Percentiles rank a stretch among this genome's conserved stretches.
Evolutionary conservation across 2,329 filamentous ascomycete species (phyloP).

Genomic region (Fusarium sp.): DNA sequence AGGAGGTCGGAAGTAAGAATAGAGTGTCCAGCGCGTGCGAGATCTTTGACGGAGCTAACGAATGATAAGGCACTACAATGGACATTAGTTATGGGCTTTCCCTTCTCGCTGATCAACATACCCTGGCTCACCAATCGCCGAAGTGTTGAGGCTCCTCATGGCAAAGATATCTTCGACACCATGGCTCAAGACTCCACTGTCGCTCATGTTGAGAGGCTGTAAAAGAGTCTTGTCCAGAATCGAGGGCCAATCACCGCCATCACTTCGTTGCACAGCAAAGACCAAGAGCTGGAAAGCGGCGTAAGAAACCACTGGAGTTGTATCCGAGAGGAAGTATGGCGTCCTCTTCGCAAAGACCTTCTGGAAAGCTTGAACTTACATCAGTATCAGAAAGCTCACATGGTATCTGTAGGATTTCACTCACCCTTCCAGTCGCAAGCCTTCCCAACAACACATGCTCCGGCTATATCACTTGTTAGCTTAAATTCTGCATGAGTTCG

Average conservation of each 20-base stretch:
- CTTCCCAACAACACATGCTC: slow-evolving; percentile 10
- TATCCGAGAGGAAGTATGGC: slow-evolving; percentile 32
- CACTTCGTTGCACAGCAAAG: slow-evolving; percentile 26
- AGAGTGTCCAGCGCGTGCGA: slow-evolving; percentile 29
- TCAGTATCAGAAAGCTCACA: background rate
- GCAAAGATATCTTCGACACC: slow-evolving; percentile 3
- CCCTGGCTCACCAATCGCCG: slow-evolving; percentile 25
- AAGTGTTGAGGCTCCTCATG: slow-evolving; percentile 5
- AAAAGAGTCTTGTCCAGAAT: slow-evolving; percentile 4
- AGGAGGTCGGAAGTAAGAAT: slow-evolving; percentile 36
- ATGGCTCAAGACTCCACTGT: slow-evolving; percentile 2
- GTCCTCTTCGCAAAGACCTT: slow-evolving; percentile 4
- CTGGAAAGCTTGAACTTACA: background rate
- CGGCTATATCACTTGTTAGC: slow-evolving; percentile 11
- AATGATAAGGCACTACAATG: slow-evolving; percentile 20
- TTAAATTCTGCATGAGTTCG: fast-evolving
- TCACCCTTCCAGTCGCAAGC: slow-evolving; percentile 19
- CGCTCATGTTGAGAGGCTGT: slow-evolving; percentile 14
- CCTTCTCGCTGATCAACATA: fast-evolving
- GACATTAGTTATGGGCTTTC: fast-evolving
- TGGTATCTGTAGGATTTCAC: fast-evolving
- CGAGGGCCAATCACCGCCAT: background rate
- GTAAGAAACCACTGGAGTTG: slow-evolving; percentile 30
- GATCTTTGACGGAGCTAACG: slow-evolving; percentile 30
- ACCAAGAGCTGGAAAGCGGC: slow-evolving; percentile 32